phyloP scores from a whole-genome alignment of 257 asterid genomes.

The Linaria vulgaris region DNA sequence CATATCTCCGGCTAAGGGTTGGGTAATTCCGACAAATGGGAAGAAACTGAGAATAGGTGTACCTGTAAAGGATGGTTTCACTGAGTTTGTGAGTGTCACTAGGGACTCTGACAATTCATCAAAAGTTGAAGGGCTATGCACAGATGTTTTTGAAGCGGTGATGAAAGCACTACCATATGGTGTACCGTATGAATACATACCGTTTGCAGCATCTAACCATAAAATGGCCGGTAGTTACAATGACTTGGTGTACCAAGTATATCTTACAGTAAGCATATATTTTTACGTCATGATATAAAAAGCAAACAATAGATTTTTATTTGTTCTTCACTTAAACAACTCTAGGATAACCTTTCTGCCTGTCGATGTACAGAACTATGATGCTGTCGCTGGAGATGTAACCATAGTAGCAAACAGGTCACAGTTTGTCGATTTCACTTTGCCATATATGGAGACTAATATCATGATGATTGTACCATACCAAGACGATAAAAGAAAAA shows the following conservation, averaged over 20 bases:
- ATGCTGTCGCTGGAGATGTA: conserved; percentile 44
- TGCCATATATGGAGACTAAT: conserved; percentile 39
- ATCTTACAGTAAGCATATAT: conserved; percentile 29
- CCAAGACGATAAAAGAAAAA: conserved; percentile 24
- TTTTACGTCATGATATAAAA: neutral
- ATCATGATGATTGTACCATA: conserved; percentile 37
- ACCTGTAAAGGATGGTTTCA: conserved; percentile 47
- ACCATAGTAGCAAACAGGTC: conserved; percentile 41
- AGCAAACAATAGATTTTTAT: neutral
- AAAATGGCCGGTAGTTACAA: conserved; percentile 23
- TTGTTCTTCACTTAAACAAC: neutral
- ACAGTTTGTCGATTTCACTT: conserved; percentile 40
- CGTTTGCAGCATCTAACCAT: conserved; percentile 28
- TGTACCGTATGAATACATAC: conserved; percentile 34
- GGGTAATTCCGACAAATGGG: conserved; percentile 45
- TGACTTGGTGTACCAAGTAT: conserved; percentile 28
- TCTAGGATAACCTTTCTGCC: neutral
- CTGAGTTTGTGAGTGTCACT: conserved; percentile 39
- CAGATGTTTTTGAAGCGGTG: conserved; percentile 34
- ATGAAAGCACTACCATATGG: conserved; percentile 30
- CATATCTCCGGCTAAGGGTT: conserved; percentile 42
- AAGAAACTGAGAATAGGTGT: conserved; percentile 45
- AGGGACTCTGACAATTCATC: conserved; percentile 30
- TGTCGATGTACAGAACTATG: conserved; percentile 29
- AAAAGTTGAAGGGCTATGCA: conserved; percentile 28